Conservation (phyloP, 1,139 yeast genomes). For the Diutina rugosa region DNA sequence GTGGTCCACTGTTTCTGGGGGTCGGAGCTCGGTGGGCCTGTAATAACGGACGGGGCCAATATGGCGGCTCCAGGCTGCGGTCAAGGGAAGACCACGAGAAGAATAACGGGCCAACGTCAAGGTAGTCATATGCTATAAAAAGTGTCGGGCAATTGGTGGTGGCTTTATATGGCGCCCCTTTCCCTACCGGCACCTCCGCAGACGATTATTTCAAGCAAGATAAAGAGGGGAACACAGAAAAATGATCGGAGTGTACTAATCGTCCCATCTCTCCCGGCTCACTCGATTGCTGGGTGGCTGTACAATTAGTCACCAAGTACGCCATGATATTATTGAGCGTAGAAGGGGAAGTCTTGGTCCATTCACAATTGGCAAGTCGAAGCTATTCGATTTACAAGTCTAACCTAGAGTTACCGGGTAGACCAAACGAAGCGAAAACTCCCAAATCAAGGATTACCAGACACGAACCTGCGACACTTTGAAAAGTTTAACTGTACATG, state of each 20-base stretch:
- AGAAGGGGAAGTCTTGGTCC: too few relatives aligned
- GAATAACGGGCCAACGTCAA: not conserved
- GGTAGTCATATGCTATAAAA: not conserved
- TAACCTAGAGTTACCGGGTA: too few relatives aligned
- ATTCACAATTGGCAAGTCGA: too few relatives aligned
- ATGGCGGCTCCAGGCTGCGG: not conserved
- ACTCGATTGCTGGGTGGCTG: not conserved
- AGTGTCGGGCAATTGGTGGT: not conserved
- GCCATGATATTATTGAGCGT: too few relatives aligned
- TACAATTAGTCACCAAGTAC: too few relatives aligned
- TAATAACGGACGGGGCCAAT: not conserved
- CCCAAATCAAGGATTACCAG: too few relatives aligned
- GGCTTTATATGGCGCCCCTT: not conserved
- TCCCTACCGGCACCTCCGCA: not conserved
- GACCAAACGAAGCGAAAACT: too few relatives aligned
- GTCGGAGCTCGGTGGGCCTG: not conserved
- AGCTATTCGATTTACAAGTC: too few relatives aligned
- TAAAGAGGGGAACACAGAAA: not conserved
- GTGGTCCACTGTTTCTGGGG: not conserved
- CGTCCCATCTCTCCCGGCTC: not conserved
- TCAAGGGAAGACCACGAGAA: not conserved
- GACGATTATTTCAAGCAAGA: not conserved
- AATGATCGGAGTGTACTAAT: not conserved
- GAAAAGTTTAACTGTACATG: too few relatives aligned
- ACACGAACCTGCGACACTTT: too few relatives aligned